A percentile compares a stretch with the other conserved stretches of the same genome.
Conservation (phyloP, 495 filamentous ascomycete genomes). For the Penicillium taxi region DNA sequence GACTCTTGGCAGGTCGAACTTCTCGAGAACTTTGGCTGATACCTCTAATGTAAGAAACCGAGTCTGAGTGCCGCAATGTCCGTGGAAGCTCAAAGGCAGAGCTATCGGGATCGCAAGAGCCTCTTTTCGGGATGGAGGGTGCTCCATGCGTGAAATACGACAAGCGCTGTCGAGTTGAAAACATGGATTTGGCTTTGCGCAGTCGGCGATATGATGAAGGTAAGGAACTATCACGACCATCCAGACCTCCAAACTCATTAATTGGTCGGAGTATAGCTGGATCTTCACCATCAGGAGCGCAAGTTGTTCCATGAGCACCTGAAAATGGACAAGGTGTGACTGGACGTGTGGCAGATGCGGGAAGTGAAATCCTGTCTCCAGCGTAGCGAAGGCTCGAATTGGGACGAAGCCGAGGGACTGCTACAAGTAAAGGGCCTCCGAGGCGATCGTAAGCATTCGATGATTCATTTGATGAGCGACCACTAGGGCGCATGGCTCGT, state of each 20-base stretch:
- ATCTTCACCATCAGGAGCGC: slow-evolving; percentile 9
- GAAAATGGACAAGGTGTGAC: slow-evolving; percentile 4
- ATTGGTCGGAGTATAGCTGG: slow-evolving; percentile 27
- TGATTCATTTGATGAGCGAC: slow-evolving; percentile 29
- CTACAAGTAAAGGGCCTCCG: slow-evolving; percentile 31
- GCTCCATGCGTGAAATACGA: slow-evolving; percentile 18
- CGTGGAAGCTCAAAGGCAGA: slow-evolving; percentile 18
- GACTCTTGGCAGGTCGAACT: slow-evolving; percentile 26
- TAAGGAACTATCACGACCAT: slow-evolving; percentile 53
- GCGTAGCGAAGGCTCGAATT: slow-evolving; percentile 9
- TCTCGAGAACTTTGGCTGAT: slow-evolving; percentile 12
- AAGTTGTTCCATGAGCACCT: not conserved
- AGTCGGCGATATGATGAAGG: slow-evolving; percentile 71
- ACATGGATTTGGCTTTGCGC: slow-evolving; percentile 67
- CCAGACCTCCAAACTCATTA: slow-evolving; percentile 36
- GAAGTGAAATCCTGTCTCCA: slow-evolving; percentile 4
- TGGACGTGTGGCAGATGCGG: slow-evolving; percentile 2
- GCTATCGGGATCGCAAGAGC: slow-evolving; percentile 13
- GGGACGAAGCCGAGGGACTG: slow-evolving; percentile 27
- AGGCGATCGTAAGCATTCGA: slow-evolving; percentile 24
- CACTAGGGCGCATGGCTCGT: slow-evolving; percentile 54
- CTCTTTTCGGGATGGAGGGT: slow-evolving; percentile 9
- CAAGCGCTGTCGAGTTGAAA: slow-evolving; percentile 44
- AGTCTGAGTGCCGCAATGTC: slow-evolving; percentile 49
- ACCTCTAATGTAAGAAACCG: slow-evolving; percentile 56